These are phyloP conservation scores for Fusarium zealandicum DNA, from an alignment of 2,329 filamentous ascomycete species.

Conservation along the genomic window DNA sequence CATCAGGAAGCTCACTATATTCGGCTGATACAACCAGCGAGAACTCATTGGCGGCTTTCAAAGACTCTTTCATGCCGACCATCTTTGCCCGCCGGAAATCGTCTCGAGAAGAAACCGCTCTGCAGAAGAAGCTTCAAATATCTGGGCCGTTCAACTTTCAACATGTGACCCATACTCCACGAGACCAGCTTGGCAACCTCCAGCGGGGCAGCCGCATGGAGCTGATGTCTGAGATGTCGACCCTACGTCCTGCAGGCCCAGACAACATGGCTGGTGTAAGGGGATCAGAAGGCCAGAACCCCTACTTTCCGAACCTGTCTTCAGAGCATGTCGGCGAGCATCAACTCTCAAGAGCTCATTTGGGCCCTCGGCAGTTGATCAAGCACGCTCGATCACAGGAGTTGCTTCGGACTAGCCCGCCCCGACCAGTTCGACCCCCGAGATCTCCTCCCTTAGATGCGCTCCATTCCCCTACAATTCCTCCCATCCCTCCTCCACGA, in stretches of 20 bases:
- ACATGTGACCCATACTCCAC: conserved; percentile 66
- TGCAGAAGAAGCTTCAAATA: conserved; percentile 58
- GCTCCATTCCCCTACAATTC: conserved; percentile 42
- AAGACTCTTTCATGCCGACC: conserved; percentile 57
- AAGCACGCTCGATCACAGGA: conserved; percentile 59
- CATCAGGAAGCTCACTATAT: conserved; percentile 57
- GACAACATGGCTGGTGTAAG: conserved; percentile 27
- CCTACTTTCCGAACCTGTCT: conserved; percentile 59
- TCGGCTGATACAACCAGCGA: conserved; percentile 53
- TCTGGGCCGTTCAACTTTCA: conserved; percentile 73
- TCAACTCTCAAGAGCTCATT: conserved; percentile 30
- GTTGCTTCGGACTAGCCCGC: conserved; percentile 56
- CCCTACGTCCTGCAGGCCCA: conserved; percentile 45
- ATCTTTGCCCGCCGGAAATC: conserved; percentile 60
- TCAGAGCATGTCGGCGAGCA: conserved; percentile 28
- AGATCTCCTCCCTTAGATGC: conserved; percentile 43
- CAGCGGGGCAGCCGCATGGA: conserved; percentile 51
- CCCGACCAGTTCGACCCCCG: conserved; percentile 55
- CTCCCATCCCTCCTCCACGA: conserved; percentile 59
- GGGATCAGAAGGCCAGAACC: conserved; percentile 47
- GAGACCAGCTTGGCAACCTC: conserved; percentile 55
- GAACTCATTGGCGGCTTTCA: conserved; percentile 42
- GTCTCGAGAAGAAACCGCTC: conserved; percentile 45
- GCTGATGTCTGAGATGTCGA: conserved; percentile 54
- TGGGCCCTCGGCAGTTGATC: conserved; percentile 47